Base-by-base conservation (phyloP, 345 rosid genomes). In the Salix dunnii region DNA sequence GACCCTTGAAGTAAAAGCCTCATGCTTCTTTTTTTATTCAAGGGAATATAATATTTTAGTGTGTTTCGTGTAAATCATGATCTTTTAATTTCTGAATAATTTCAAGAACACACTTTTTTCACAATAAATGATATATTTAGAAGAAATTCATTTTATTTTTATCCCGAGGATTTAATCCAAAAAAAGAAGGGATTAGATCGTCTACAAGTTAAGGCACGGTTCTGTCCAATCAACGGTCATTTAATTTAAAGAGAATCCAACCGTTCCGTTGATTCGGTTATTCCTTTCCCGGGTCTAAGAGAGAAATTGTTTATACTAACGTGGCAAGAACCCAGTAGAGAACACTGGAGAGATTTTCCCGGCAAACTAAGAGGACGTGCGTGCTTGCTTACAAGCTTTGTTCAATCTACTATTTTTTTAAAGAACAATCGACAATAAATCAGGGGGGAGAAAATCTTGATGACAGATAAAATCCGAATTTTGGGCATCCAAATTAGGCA, bases 401-500 rank as follows among this genome's bases (percentile, higher is more conserved):
- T 17, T 49, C 55, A 49, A 48, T 67, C 38, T 16, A 61, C 76
- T 12, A 21, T 16, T 69, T 69, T 46, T 25, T 46, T 7, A 21
- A 20, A 4, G 23, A 5, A 10, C 28, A 28, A 46, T 69, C 61
- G 16, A 61, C 35, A 60, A 61, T n/a, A 67, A 38, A 17, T 53
- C 48, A 11, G 30, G n/a, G 7, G 23, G 23, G 35, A 69, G 27
- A 9, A 76, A 68, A 9, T 30, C 40, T 49, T 11, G 70, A 70
- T 36, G 78, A 71, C 42, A 58, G 67, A 48, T 5, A 74, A 63
- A 49, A 62, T 58, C 80, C 84, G 82, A 71, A 13, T 72, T 78
- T 76, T 3, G 9, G 18, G 84, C 84, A 75, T 63, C 11, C 68
- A 72, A 78, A 78, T 70, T 27, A 31, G 82, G 80, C 36, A 6